These are phyloP conservation scores for Gastrolobium bilobum DNA, from an alignment of 306 rosid species.

Conservation along the genomic window DNA sequence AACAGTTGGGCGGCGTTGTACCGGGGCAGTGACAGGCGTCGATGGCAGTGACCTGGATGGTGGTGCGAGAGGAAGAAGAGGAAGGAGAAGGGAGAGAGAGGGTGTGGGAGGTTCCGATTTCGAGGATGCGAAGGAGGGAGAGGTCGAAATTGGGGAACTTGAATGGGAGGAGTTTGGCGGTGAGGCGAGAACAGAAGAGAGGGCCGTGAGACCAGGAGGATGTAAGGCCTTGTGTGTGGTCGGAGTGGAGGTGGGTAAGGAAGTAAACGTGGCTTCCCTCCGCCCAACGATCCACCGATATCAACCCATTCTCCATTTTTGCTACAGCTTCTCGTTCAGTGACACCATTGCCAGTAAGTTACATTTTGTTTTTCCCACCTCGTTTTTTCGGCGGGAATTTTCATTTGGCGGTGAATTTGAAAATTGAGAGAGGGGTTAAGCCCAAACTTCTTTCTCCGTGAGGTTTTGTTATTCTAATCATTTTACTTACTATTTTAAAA, in stretches of 20 bases:
- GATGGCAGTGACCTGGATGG: constrained; percentile 59
- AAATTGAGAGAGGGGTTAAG: too few relatives aligned
- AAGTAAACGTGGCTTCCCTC: constrained; percentile 68
- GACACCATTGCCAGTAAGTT: too few relatives aligned
- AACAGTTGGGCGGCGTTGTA: constrained; percentile 44
- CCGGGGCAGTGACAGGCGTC: constrained; percentile 86
- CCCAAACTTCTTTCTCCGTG: too few relatives aligned
- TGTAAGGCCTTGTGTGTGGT: constrained; percentile 75
- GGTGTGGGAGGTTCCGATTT: constrained; percentile 57
- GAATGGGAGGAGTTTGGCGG: constrained; percentile 74
- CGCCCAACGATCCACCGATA: constrained; percentile 77
- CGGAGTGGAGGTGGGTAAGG: constrained; percentile 85
- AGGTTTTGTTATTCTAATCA: too few relatives aligned
- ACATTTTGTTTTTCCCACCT: too few relatives aligned
- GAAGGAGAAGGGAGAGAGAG: constrained; percentile 60
- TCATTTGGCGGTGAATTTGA: too few relatives aligned
- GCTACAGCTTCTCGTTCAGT: too few relatives aligned
- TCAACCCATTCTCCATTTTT: constrained; percentile 59
- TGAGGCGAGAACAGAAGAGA: constrained; percentile 70
- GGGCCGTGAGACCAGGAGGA: constrained; percentile 70
- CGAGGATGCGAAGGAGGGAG: constrained; percentile 69
- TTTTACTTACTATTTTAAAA: too few relatives aligned
- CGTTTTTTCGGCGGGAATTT: too few relatives aligned
- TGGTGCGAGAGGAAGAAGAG: constrained; percentile 47
- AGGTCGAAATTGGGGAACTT: constrained; percentile 68